These are phyloP conservation scores for Cardamine occulta DNA, from an alignment of 345 rosid genomes.

Conservation along the genomic window DNA sequence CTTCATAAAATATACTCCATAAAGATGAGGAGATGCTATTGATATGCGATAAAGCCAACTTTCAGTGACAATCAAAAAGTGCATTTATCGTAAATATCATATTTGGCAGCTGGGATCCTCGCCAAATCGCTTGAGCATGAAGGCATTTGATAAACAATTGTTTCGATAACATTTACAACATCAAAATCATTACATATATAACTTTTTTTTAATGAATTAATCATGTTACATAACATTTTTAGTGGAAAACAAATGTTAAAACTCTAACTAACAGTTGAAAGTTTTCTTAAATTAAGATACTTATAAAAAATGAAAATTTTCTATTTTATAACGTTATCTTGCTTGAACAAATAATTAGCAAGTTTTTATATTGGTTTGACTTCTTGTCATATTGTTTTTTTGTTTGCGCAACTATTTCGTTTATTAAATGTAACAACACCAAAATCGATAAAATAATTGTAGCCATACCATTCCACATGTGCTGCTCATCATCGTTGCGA, in stretches of 20 bases:
- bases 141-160: neutral
- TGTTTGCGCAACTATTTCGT: too few species aligned
- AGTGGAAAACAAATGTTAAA: neutral
- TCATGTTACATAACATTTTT: neutral
- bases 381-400: too few species aligned
- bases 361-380: too few species aligned
- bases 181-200: too few species aligned
- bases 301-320: neutral
- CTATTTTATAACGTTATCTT: neutral
- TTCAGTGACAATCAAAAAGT: too few species aligned
- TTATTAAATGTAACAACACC: too few species aligned
- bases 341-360: too few species aligned
- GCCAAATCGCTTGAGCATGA: neutral
- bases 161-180: too few species aligned
- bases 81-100: neutral
- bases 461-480: slow-evolving; percentile 19
- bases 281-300: neutral
- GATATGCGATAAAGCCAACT: too few species aligned
- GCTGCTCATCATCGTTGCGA: slow-evolving; percentile 8
- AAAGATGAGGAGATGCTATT: too few species aligned
- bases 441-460: neutral
- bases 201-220: too few species aligned
- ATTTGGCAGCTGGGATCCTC: neutral
- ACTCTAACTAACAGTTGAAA: neutral
- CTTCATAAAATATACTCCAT: too few species aligned